Conservation (phyloP, 495 filamentous ascomycete species). For the Sabuloglossum arenarium region DNA sequence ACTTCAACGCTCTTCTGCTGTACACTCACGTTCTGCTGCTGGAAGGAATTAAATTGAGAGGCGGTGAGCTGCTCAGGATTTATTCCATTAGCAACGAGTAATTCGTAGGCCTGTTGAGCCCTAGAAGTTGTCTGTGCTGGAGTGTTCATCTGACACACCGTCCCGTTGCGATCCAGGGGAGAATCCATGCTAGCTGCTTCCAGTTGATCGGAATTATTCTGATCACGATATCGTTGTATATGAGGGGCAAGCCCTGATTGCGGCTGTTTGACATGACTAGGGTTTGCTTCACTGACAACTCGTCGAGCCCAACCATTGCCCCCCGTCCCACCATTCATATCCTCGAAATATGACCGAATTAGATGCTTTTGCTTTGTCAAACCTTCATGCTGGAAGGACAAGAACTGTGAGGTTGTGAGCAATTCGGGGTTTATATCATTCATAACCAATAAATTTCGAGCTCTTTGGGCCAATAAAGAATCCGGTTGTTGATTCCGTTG, state of each 20-base stretch:
- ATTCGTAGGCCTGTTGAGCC: constrained; percentile 22
- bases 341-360: background rate
- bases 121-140: constrained; percentile 15
- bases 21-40: constrained; percentile 30
- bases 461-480: background rate
- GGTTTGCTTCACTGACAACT: background rate
- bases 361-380: background rate
- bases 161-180: too few species aligned
- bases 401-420: constrained; percentile 58
- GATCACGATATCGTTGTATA: too few species aligned
- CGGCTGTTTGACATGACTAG: background rate
- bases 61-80: constrained; percentile 49
- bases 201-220: too few species aligned
- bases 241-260: background rate
- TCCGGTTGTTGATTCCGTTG: background rate
- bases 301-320: background rate
- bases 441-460: constrained; percentile 42
- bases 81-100: constrained; percentile 45
- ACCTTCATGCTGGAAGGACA: constrained; percentile 29
- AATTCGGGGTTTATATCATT: constrained; percentile 54
- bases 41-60: constrained; percentile 57
- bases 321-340: background rate
- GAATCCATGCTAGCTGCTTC: too few species aligned
- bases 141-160: constrained; percentile 13
- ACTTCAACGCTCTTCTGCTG: constrained; percentile 68